Evolutionary conservation across 169 alveolate genomes (phyloP).

Genomic region (Plasmodium knowlesi): DNA sequence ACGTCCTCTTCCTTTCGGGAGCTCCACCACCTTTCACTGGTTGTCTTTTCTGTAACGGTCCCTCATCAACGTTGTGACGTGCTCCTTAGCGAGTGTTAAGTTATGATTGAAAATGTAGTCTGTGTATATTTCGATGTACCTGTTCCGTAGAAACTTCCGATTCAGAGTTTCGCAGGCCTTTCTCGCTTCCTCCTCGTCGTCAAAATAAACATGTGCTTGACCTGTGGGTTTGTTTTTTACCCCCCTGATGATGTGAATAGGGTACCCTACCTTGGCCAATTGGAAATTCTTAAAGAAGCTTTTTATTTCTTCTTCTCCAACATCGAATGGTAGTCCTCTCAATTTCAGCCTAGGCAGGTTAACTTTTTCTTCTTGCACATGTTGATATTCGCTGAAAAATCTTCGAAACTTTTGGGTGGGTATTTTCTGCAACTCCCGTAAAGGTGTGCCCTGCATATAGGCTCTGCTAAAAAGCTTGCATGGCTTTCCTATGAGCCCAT

Average conservation of each 20-base stretch:
- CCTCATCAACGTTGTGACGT: slow-evolving; percentile 71
- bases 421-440: not conserved
- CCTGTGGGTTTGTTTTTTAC: slow-evolving; percentile 59
- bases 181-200: slow-evolving; percentile 69
- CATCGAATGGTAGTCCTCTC: slow-evolving; percentile 72
- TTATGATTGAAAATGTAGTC: slow-evolving; percentile 61
- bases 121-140: slow-evolving; percentile 64
- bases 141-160: slow-evolving; percentile 41
- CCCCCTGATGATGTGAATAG: slow-evolving; percentile 63
- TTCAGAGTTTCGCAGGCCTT: slow-evolving; percentile 62
- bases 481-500: not conserved
- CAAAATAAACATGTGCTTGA: slow-evolving; percentile 71
- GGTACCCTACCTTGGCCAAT: slow-evolving; percentile 27
- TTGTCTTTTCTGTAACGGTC: slow-evolving; percentile 69
- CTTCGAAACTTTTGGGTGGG: not conserved
- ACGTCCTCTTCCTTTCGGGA: not conserved
- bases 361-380: slow-evolving; percentile 38
- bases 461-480: not conserved
- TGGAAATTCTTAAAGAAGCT: slow-evolving; percentile 26
- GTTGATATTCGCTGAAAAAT: slow-evolving; percentile 21
- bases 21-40: not conserved
- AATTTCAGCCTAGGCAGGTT: slow-evolving; percentile 57
- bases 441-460: not conserved
- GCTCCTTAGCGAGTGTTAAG: slow-evolving; percentile 49
- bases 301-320: slow-evolving; percentile 64